Evolutionary conservation across 163 green algal genomes (phyloP), one percentile per base, ranked within the genome.

Genomic region (Scenedesmus sp.): DNA sequence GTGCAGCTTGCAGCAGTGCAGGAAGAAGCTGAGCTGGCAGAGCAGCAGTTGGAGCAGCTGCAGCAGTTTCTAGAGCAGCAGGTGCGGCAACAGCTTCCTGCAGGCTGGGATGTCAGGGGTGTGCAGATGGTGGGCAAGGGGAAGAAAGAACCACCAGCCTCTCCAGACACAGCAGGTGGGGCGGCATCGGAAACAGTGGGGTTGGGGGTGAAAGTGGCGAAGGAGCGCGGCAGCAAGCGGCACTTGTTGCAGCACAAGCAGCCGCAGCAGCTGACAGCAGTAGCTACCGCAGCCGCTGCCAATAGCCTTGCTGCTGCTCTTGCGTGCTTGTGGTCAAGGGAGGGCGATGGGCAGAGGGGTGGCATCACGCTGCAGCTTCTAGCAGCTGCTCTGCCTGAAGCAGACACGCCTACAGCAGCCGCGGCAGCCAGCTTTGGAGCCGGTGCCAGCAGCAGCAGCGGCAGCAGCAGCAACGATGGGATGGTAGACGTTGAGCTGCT

Each of bases 41-140:
- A 72, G 59, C 59, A 33, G 72, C 72, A 81, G 72, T n/a, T 81
- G 72, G 72, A 43, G 72, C 72, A 81, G 72, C n/a, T 81, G 72
- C 72, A 81, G 72, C 72, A 44, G 35, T 81, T 44, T 15, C 6
- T 81, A 15, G 72, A 81, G 72, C 72, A 81, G 72, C 72, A 81
- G 72, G 72, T 81, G 33, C 72, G 72, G 35, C 35, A 81, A 15
- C 37, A 44, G 33, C 72, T 81, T 6, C 72, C 72, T 43, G 35
- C 35, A 43, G 72, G 72, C 6, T 81, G 72, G 72, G 72, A 81
- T 43, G 35, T 81, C 2, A 24, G 72, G 35, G 72, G 72, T 7
- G 72, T 81, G 72, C 72, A 81, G 72, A 43, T 81, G 35, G 72
- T 43, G 72, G 35, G 37, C 33, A 81, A 81, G 72, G 24, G 72